phyloP scores from a whole-genome alignment of 1,139 yeast genomes.

The Trichomonascaceae sp. region DNA sequence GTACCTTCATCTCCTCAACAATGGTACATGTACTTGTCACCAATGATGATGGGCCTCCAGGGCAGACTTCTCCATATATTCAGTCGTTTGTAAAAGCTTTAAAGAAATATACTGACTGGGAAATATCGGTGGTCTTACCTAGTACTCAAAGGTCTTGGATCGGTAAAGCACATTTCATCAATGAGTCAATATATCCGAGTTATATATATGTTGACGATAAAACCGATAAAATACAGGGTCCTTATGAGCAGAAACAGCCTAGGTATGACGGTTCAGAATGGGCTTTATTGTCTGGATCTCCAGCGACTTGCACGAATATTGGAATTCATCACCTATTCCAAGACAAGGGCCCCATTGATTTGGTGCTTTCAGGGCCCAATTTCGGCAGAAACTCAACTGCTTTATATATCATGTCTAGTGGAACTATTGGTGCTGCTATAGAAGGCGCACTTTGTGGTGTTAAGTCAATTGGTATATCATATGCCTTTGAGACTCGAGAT shows the following conservation, averaged over 20 bases:
- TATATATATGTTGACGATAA: conserved; percentile 40
- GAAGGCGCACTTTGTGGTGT: conserved; percentile 82
- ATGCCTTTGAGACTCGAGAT: conserved; percentile 56
- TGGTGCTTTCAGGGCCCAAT: conserved; percentile 91
- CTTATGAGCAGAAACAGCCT: conserved; percentile 41
- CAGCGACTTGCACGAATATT: conserved; percentile 91
- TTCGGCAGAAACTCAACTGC: conserved; percentile 90
- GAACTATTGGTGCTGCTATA: conserved; percentile 98
- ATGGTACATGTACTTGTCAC: conserved; percentile 42
- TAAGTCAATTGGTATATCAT: conserved; percentile 73
- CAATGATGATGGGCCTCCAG: conserved; percentile 95
- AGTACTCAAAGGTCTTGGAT: conserved; percentile 72
- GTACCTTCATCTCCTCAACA: neutral
- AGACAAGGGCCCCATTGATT: conserved; percentile 59
- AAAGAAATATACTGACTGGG: conserved; percentile 65
- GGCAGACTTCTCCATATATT: conserved; percentile 81
- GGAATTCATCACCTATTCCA: conserved; percentile 70
- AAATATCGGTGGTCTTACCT: conserved; percentile 78
- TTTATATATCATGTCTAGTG: conserved; percentile 84
- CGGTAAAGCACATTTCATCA: conserved; percentile 95
- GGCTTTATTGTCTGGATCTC: conserved; percentile 84
- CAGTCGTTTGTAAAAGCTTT: conserved; percentile 75
- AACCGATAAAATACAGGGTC: conserved; percentile 58
- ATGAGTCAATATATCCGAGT: conserved; percentile 60
- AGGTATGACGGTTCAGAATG: conserved; percentile 65